Percentiles rank a stretch among this genome's conserved stretches.
These are phyloP conservation scores for Arxiozyma bovina DNA, from an alignment of 1,139 yeast species.

Conservation along the genomic window DNA sequence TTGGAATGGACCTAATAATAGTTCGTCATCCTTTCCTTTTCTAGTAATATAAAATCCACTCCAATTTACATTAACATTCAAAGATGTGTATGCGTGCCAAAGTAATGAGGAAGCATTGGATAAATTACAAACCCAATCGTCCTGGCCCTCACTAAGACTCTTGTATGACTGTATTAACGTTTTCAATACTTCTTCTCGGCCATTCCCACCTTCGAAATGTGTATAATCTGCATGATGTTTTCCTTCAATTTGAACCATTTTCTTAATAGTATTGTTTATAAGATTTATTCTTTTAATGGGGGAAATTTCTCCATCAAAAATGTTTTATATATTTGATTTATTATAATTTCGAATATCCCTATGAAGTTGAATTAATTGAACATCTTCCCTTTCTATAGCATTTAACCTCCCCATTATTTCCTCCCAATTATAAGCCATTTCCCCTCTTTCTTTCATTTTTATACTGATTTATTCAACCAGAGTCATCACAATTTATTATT, in stretches of 20 bases:
- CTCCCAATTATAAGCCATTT: too few species aligned
- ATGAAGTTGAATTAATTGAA: too few species aligned
- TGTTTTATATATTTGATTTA: too few species aligned
- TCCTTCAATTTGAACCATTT: slow-evolving; percentile 7
- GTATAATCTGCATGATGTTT: slow-evolving; percentile 60
- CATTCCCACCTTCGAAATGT: slow-evolving; percentile 34
- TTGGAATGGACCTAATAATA: slow-evolving; percentile 86
- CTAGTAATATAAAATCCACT: slow-evolving; percentile 69
- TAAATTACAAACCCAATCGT: slow-evolving; percentile 82
- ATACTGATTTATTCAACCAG: background rate
- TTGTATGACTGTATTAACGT: slow-evolving; percentile 51
- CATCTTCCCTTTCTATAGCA: background rate
- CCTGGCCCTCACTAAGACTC: slow-evolving; percentile 54
- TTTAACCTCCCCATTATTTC: background rate
- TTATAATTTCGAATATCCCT: too few species aligned
- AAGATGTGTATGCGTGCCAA: slow-evolving; percentile 77
- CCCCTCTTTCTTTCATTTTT: background rate
- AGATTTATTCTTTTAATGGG: background rate
- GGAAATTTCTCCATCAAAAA: background rate
- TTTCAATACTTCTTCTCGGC: slow-evolving; percentile 52
- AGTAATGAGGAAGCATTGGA: slow-evolving; percentile 77
- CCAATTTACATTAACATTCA: slow-evolving; percentile 68
- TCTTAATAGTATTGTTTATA: background rate
- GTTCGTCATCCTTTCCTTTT: slow-evolving; percentile 31
- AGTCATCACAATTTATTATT: too few species aligned